phyloP scores from a whole-genome alignment of 2,329 filamentous ascomycete species.

The Didymella exigua region DNA sequence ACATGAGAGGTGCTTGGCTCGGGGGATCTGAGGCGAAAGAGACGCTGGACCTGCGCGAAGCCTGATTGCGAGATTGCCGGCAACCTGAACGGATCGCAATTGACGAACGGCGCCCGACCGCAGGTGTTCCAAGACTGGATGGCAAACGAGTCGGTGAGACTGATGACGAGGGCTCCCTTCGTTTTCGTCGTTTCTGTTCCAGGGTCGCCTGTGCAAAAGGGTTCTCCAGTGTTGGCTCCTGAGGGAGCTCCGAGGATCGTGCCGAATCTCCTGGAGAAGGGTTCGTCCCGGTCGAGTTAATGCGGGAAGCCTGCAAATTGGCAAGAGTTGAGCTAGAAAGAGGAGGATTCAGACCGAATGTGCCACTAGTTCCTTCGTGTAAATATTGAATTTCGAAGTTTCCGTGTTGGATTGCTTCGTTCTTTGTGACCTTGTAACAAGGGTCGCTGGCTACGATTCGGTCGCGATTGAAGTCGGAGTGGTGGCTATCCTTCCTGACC shows the following conservation, averaged over 20 bases:
- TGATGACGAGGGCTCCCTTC: neutral
- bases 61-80: neutral
- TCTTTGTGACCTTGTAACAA: neutral
- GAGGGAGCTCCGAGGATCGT: neutral
- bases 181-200: neutral
- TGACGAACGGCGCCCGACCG: neutral
- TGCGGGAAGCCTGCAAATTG: neutral
- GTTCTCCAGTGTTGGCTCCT: neutral
- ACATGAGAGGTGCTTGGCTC: neutral
- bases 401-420: neutral
- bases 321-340: neutral
- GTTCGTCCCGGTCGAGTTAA: neutral
- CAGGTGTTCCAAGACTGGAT: too few relatives aligned
- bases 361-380: neutral
- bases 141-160: neutral
- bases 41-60: neutral
- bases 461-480: neutral
- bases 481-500: neutral
- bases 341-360: neutral
- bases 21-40: neutral
- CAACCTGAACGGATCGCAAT: neutral
- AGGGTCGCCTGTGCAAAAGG: neutral
- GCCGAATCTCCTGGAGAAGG: neutral
- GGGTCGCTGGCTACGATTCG: neutral
- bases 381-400: neutral